Conservation (phyloP, 805 yeast genomes). For the Sugiyamaella valdiviana region DNA sequence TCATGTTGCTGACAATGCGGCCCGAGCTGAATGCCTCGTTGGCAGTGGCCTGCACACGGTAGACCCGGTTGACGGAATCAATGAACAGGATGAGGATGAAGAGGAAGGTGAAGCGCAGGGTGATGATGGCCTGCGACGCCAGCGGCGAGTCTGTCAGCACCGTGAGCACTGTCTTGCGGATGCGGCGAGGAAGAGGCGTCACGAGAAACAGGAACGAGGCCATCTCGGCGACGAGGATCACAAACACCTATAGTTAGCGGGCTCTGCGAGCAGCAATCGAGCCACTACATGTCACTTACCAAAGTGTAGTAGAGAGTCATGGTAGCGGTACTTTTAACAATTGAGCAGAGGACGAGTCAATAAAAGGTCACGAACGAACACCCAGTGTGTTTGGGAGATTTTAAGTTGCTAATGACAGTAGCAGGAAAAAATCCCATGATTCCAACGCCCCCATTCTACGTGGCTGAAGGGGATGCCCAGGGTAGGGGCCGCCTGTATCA, state of each 20-base stretch:
- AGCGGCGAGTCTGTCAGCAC: constrained; percentile 53
- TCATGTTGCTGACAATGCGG: constrained; percentile 29
- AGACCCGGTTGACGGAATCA: constrained; percentile 83
- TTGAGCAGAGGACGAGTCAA: not conserved
- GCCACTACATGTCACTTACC: constrained; percentile 23
- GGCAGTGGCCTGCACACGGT: constrained; percentile 56
- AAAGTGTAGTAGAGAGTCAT: constrained; percentile 42
- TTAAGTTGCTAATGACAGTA: too few relatives aligned
- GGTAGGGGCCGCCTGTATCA: not conserved
- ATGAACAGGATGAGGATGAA: constrained; percentile 78
- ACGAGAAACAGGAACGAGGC: constrained; percentile 71
- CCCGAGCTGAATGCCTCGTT: constrained; percentile 32
- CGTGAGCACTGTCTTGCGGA: constrained; percentile 62
- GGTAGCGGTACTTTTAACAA: constrained; percentile 1
- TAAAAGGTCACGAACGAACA: too few relatives aligned
- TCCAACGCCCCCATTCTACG: not conserved
- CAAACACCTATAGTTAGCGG: constrained; percentile 45
- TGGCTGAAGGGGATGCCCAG: not conserved
- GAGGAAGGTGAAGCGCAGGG: constrained; percentile 72
- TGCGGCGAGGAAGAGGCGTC: constrained; percentile 72
- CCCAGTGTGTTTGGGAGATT: too few relatives aligned
- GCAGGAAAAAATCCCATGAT: not conserved
- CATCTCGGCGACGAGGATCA: constrained; percentile 73
- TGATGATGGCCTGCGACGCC: constrained; percentile 64
- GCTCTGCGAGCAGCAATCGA: too few relatives aligned